Evolutionary conservation across 1,284 basidiomycete genomes (phyloP), one percentile per base, ranked within the genome.

Genomic region (Cryptococcus sp.): DNA sequence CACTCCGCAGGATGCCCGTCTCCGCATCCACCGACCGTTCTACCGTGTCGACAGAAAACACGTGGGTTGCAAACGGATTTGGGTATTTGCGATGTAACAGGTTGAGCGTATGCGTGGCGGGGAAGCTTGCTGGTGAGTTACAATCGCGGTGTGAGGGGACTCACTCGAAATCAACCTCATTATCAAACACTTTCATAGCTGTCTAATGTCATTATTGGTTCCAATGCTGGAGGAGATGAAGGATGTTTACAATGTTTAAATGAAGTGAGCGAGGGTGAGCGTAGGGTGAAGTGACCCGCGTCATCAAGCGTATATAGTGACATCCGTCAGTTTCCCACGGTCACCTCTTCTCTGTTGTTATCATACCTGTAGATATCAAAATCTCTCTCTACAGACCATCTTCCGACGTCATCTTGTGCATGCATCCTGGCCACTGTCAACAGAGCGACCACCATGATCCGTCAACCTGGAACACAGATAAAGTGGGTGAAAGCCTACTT

Each of bases 21-120:
- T 82, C 75, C 20, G 89, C 85, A 78, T 96, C 88, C 34, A 96
- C 83, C 10, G 87, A 83, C 60, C 92, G 86, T 76, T 90, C 87
- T 53, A 96, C 66, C 20, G 93, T 91, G 77, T 97, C 93, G 68
- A 97, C 86, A 61, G 89, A 90, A 66, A 91, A 83, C 64, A 97
- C 94, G 77, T 97, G 93, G 8, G 89, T 86, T 71, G 93, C 92
- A 70, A 89, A 87, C 47, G 91, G 89, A 75, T 96, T 96, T 48
- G 93, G 93, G 77, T 97, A 97, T 82, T 97, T 97, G 68, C 90
- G 88, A 87, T 90, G 91, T 82, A 94, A 89, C 67, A 88, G 88
- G 73, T 88, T 87, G 65, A 92, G 85, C 66, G 92, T 89, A 80
- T 92, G 90, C 50, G 87, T 84, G 84, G 90, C 91, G 55, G 89